Evolutionary conservation across 495 filamentous ascomycete genomes (phyloP).

Genomic region (Hypoxylon fuscum): DNA sequence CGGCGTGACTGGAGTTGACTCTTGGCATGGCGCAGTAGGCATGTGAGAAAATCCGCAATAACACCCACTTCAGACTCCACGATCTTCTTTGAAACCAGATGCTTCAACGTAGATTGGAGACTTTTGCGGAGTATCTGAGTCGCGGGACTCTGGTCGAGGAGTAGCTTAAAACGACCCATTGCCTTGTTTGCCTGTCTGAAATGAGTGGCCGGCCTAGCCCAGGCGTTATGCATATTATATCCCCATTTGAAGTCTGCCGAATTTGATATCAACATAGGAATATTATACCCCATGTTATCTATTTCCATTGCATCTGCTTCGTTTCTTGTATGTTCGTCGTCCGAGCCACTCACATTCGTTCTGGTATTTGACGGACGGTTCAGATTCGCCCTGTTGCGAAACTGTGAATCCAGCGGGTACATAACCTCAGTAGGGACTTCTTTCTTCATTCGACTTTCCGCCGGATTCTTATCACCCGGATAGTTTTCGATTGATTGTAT

Average conservation of each 20-base stretch:
- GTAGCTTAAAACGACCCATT: constrained; percentile 31
- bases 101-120: constrained; percentile 8
- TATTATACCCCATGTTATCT: background rate
- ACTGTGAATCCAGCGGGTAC: constrained; percentile 19
- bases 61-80: constrained; percentile 30
- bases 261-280: background rate
- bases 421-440: constrained; percentile 34
- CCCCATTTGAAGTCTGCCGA: constrained; percentile 25
- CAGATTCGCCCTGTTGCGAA: background rate
- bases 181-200: constrained; percentile 18
- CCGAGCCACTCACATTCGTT: background rate
- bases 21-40: constrained; percentile 30
- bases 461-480: constrained; percentile 18
- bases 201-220: constrained; percentile 18
- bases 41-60: constrained; percentile 41
- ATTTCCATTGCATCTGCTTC: constrained; percentile 3
- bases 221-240: constrained; percentile 27
- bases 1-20: constrained; percentile 22
- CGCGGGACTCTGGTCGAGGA: constrained; percentile 22
- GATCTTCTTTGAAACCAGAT: constrained; percentile 14
- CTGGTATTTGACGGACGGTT: background rate
- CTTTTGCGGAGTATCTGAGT: constrained; percentile 26
- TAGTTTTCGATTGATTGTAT: constrained; percentile 31
- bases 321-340: background rate
- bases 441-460: constrained; percentile 11